These are phyloP conservation scores for barley (Hordeum vulgare) DNA, from an alignment of 176 grass and related monocot species.

Conservation along the genomic window DNA sequence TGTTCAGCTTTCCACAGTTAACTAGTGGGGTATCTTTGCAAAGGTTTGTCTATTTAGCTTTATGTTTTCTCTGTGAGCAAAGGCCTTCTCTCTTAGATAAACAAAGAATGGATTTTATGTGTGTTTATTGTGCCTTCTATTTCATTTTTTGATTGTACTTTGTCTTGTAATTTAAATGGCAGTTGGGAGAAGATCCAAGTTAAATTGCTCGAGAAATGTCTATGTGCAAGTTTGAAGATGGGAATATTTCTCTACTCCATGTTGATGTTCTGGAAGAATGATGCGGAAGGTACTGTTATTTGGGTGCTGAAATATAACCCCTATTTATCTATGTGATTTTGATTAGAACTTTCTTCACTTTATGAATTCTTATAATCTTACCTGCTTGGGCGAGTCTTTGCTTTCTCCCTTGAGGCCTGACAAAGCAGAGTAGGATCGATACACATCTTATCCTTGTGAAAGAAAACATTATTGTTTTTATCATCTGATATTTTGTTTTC, in stretches of 20 bases:
- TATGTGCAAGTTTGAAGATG: constrained; percentile 44
- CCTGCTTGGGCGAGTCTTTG: not conserved
- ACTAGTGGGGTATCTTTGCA: constrained; percentile 40
- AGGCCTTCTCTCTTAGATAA: not conserved
- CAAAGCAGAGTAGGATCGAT: not conserved
- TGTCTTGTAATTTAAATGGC: constrained; percentile 65
- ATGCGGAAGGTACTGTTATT: constrained; percentile 48
- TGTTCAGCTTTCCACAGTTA: constrained; percentile 32
- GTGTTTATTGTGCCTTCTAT: constrained; percentile 1
- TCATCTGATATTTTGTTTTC: constrained; percentile 4
- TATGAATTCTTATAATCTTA: not conserved
- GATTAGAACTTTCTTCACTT: not conserved
- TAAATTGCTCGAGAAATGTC: constrained; percentile 78
- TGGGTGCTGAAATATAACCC: constrained; percentile 5
- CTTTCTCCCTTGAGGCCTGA: not conserved
- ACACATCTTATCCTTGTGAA: not conserved
- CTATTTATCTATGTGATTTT: constrained; percentile 3
- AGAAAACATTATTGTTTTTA: not conserved
- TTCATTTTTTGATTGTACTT: constrained; percentile 25
- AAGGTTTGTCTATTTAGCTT: constrained; percentile 52
- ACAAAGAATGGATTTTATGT: not conserved
- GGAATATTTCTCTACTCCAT: constrained; percentile 76
- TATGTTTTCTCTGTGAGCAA: not conserved
- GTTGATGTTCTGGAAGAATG: constrained; percentile 68
- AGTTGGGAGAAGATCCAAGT: constrained; percentile 97